These are phyloP conservation scores for Stagonosporopsis rhizophila DNA, from an alignment of 2,329 filamentous ascomycete genomes.

Conservation along the genomic window DNA sequence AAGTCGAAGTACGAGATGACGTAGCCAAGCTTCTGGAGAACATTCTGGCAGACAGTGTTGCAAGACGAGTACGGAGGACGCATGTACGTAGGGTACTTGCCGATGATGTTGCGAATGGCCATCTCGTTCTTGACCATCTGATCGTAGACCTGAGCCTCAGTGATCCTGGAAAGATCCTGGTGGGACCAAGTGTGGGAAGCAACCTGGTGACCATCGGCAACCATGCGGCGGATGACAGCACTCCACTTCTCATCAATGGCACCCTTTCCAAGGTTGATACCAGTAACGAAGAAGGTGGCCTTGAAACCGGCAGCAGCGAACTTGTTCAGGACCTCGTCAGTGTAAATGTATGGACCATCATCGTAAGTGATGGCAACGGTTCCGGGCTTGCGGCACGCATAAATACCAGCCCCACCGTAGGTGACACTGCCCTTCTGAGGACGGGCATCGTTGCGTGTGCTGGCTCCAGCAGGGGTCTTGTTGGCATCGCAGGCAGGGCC, in stretches of 20 bases:
- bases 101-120: slow-evolving; percentile 62
- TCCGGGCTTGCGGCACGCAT: slow-evolving; percentile 59
- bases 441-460: slow-evolving; percentile 61
- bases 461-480: slow-evolving; percentile 59
- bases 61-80: slow-evolving; percentile 58
- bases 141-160: slow-evolving; percentile 52
- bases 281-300: slow-evolving; percentile 72
- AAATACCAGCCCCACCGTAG: slow-evolving; percentile 66
- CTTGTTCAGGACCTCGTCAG: slow-evolving; percentile 65
- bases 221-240: slow-evolving; percentile 62
- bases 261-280: slow-evolving; percentile 63
- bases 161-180: slow-evolving; percentile 55
- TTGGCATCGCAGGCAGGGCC: slow-evolving; percentile 68
- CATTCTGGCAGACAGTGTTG: slow-evolving; percentile 47
- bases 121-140: slow-evolving; percentile 63
- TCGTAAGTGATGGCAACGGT: slow-evolving; percentile 72
- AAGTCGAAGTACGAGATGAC: slow-evolving; percentile 67
- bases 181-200: slow-evolving; percentile 67
- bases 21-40: slow-evolving; percentile 58
- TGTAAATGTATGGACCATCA: slow-evolving; percentile 70
- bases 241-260: slow-evolving; percentile 62
- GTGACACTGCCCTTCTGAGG: slow-evolving; percentile 60
- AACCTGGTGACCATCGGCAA: slow-evolving; percentile 65
- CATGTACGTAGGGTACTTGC: slow-evolving; percentile 64
- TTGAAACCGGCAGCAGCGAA: slow-evolving; percentile 65